Percentiles rank a stretch among this genome's conserved stretches.
Evolutionary conservation across 441 rosid species (phyloP).

Genomic region (Gossypium davidsonii): DNA sequence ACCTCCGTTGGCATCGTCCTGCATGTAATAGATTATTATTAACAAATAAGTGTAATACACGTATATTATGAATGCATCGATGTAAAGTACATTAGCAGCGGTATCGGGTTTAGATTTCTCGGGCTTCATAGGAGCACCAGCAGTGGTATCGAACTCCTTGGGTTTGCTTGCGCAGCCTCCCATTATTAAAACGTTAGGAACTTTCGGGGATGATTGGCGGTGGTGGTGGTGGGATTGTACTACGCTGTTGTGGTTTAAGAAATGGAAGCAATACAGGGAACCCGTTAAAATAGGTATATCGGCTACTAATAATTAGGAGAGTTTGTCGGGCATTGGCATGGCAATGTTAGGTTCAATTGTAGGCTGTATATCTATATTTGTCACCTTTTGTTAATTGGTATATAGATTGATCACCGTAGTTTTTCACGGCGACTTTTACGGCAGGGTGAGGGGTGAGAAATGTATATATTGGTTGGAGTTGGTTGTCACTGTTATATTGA

Average conservation of each 20-base stretch:
- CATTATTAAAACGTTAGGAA: constrained; percentile 18
- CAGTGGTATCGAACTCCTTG: constrained; percentile 33
- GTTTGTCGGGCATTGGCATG: not conserved
- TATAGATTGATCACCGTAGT: not conserved
- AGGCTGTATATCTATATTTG: not conserved
- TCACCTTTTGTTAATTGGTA: not conserved
- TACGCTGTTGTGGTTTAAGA: constrained; percentile 3
- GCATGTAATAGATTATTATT: not conserved
- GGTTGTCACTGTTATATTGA: not conserved
- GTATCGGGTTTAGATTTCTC: constrained; percentile 18
- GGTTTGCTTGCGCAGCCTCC: constrained; percentile 52
- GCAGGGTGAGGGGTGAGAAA: not conserved
- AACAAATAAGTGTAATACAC: too few species aligned
- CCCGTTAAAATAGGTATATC: not conserved
- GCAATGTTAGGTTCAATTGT: not conserved
- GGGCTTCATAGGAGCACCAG: constrained; percentile 24
- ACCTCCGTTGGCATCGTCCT: constrained; percentile 32
- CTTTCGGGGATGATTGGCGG: constrained; percentile 11
- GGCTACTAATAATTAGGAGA: constrained; percentile 5
- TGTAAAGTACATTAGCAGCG: constrained; percentile 5
- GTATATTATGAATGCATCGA: too few species aligned
- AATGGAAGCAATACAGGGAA: not conserved
- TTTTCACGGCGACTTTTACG: not conserved
- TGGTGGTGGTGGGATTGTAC: constrained; percentile 5
- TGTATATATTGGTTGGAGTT: not conserved